Conservation (phyloP, 192 early-diverging fungal genomes). For the Backusella psychrophila region DNA sequence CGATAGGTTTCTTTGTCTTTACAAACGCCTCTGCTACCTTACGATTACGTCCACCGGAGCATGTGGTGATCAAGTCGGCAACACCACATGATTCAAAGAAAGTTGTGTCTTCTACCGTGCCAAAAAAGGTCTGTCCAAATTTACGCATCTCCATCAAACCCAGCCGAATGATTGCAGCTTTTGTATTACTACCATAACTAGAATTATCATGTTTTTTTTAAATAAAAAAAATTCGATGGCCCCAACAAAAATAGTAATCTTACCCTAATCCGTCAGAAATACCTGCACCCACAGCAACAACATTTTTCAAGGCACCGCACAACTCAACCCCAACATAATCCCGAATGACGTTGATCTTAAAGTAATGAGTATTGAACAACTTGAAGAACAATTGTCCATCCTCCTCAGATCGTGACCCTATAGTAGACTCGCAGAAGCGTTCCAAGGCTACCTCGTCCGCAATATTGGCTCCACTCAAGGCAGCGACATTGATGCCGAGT, state of each 20-base stretch:
- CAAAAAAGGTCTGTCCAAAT: constrained; percentile 78
- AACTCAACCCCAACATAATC: constrained; percentile 94
- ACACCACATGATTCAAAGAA: constrained; percentile 98
- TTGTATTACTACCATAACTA: constrained; percentile 85
- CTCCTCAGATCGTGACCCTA: constrained; percentile 67
- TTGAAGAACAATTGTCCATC: constrained; percentile 80
- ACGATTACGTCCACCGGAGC: constrained; percentile 92
- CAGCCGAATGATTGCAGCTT: constrained; percentile 96
- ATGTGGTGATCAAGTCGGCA: constrained; percentile 96
- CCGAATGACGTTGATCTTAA: constrained; percentile 76
- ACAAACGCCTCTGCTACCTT: constrained; percentile 89
- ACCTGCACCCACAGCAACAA: constrained; percentile 92
- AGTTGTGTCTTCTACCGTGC: constrained; percentile 82
- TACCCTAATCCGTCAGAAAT: constrained; percentile 88
- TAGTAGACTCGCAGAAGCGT: constrained; percentile 93
- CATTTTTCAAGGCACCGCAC: constrained; percentile 96
- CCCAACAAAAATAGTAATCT: constrained; percentile 18
- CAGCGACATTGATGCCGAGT: constrained; percentile 70
- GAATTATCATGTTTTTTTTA: background rate
- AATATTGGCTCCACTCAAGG: constrained; percentile 96
- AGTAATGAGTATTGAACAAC: constrained; percentile 86
- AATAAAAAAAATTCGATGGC: background rate
- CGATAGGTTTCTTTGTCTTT: constrained; percentile 86
- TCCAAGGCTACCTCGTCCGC: constrained; percentile 92
- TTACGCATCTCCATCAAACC: constrained; percentile 95